Base-by-base conservation (phyloP, 306 rosid genomes). In the Argentina anserina region DNA sequence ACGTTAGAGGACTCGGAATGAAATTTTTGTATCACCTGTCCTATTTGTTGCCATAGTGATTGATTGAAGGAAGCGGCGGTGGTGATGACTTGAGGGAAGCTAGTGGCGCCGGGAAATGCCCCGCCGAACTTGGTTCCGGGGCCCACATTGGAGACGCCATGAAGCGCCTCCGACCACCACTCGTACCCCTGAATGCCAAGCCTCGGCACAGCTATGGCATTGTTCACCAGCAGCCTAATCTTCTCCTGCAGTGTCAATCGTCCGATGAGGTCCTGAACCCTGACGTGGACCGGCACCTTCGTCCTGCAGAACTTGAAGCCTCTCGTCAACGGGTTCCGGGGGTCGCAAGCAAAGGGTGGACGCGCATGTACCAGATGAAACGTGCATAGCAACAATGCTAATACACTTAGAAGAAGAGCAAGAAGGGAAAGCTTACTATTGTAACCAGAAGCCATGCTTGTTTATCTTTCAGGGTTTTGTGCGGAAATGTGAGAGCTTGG, bases 11-110 rank as follows among this genome's bases (percentile, higher is more conserved):
- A 41, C 63, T 49, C 8, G 9, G 13, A 58, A 28, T 58, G 37
- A 4, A 41, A 11, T 33, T 33, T 41, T 11, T 7, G 2, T 43
- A 84, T 87, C 12, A 94, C 99, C 95, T 81, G 86, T 84, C 99
- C 99, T 66, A 94, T 91, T 67, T 90, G 65, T 10, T 76, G 75
- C 99, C 99, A 94, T 1, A 94, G 79, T 0, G 99, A 89, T 1
- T 87, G 81, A 9, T 94, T 94, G 83, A 94, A 94, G 18, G 99
- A 89, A 81, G 99, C 95, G 64, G 95, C 99, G 58, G 97, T 89
- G 70, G 97, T 68, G 89, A 94, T 94, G 86, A 94, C 99, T 28
- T 94, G 97, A 15, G 99, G 99, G 80, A 94, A 94, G 37, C 89
- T 87, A 28, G 99, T 94, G 81, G 99, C 97, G 11, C 82, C 91